These are phyloP conservation scores for Globisporangium polare DNA, from an alignment of 352 stramenopile species.

Conservation along the genomic window DNA sequence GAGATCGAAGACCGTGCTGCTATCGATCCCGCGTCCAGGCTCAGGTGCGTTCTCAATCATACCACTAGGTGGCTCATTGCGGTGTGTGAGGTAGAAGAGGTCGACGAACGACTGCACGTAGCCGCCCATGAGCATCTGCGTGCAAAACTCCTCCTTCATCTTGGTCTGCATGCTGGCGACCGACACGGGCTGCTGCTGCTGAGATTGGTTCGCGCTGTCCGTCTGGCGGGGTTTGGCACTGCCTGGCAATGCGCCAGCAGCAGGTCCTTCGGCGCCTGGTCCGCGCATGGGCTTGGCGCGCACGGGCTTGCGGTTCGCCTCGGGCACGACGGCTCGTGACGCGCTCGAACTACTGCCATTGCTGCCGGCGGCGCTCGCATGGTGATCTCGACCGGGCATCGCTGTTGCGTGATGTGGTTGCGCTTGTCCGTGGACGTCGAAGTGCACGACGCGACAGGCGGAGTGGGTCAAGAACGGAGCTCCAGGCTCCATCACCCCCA, in stretches of 20 bases:
- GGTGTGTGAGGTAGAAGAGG: conserved; percentile 93
- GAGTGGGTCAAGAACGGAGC: background rate
- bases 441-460: background rate
- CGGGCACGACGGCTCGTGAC: conserved; percentile 23
- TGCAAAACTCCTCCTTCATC: conserved; percentile 77
- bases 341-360: background rate
- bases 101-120: conserved; percentile 94
- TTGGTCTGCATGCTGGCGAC: conserved; percentile 32
- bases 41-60: background rate
- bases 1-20: conserved; percentile 11
- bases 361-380: background rate
- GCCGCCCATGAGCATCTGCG: conserved; percentile 83
- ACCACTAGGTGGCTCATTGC: conserved; percentile 32
- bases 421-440: too few species aligned
- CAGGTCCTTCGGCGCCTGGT: conserved; percentile 13
- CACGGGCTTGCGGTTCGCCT: conserved; percentile 47
- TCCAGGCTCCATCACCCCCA: background rate
- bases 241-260: background rate
- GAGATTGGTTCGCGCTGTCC: background rate
- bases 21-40: background rate
- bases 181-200: conserved; percentile 8
- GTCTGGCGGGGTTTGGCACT: conserved; percentile 3
- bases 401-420: background rate
- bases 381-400: background rate
- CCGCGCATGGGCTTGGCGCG: conserved; percentile 61